Percentiles rank a stretch among this genome's conserved stretches.
phyloP scores from a whole-genome alignment of 164 flowering plant species.

The Tetrastigma voinierianum region DNA sequence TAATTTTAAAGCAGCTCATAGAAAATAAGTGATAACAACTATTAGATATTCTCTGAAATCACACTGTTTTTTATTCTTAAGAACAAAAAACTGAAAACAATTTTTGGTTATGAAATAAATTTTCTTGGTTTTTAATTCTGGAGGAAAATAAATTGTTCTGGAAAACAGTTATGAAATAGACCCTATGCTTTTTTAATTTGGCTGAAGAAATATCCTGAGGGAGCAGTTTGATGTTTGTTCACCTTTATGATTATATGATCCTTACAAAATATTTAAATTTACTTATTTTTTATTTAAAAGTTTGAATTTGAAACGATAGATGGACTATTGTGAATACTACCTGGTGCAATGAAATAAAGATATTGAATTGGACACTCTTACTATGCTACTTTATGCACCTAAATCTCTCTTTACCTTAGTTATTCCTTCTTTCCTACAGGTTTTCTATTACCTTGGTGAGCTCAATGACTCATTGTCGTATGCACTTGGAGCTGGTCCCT shows the following conservation, averaged over 20 bases:
- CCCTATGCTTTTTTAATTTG: no score
- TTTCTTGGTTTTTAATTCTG: no score
- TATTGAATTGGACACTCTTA: background rate
- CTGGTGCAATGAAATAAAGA: background rate
- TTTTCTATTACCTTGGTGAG: constrained; percentile 88
- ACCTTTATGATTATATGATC: background rate
- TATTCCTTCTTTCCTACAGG: constrained; percentile 36
- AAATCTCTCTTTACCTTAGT: background rate
- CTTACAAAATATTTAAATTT: background rate
- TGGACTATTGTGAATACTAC: background rate
- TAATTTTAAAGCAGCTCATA: no score
- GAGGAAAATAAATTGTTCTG: no score
- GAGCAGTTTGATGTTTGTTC: background rate
- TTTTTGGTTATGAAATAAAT: no score
- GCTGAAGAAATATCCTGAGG: no score
- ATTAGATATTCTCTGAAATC: no score
- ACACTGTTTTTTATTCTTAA: no score
- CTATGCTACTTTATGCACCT: no score
- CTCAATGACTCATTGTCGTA: constrained; percentile 83
- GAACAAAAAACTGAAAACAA: no score
- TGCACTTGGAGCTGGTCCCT: constrained; percentile 94
- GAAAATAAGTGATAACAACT: no score
- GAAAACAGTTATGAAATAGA: no score
- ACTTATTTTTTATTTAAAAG: background rate
- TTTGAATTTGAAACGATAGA: background rate